Evolutionary conservation across 2,329 filamentous ascomycete species (phyloP), one percentile per base, ranked within the genome.

Genomic region (Colletotrichum liaoningense): DNA sequence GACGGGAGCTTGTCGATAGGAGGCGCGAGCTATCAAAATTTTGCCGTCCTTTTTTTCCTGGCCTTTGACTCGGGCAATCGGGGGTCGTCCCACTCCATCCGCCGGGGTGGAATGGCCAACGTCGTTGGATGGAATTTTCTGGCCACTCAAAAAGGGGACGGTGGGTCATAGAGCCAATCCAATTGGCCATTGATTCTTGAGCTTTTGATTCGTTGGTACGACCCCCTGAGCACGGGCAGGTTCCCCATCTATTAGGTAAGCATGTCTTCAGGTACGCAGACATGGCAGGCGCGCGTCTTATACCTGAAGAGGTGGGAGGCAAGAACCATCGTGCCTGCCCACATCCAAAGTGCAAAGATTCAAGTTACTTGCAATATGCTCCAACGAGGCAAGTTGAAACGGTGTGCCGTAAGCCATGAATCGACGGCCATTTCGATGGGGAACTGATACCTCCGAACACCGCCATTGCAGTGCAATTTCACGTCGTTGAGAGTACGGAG

Each of bases 11-110:
- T 54, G 62, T 63, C 62, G 62, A 67, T 67, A 67, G 63, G 63
- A 59, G 63, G 26, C 30, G 52, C 52, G 4, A 66, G 63, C 54
- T 67, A 59, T 58, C 63, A 68, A 59, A 67, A 69, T 63, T 67
- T 67, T 67, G 63, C 54, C 33, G 4, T 46, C 33, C n/a, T 54
- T 63, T 52, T 54, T 63, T 26, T 54, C 9, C 11, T 33, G n/a
- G 46, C 28, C 60, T 49, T 63, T 63, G 60, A 63, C 60, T 63
- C 55, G 63, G 63, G 38, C 38, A 42, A 42, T 42, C 38, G 38
- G 38, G 63, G 63, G 30, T 66, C 22, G 24, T 16, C 5, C 14
- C 19, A n/a, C 54, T 22, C 63, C 63, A 46, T 24, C 26, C 35
- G 22, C 62, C 30, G 62, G 46, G 46, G 54, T 55, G 62, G 62